Evolutionary conservation across 129 eudicot genomes (phyloP).

Genomic region (Artemisia tridentata): DNA sequence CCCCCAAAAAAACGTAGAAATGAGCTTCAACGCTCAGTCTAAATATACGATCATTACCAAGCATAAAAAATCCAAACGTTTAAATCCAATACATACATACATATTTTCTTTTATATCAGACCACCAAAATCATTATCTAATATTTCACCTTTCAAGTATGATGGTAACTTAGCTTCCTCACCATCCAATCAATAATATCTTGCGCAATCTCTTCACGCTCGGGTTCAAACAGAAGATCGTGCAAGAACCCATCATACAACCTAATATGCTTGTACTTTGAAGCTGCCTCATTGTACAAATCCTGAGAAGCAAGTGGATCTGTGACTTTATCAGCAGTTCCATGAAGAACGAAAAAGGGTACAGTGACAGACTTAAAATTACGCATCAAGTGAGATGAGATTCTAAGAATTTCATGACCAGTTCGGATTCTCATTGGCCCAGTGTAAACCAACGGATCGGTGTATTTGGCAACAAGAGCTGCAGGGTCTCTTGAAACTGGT

Average conservation of each 20-base stretch:
- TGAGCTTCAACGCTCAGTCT: background rate
- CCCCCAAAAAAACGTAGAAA: background rate
- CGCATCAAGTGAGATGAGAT: constrained; percentile 75
- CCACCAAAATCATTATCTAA: constrained; percentile 24
- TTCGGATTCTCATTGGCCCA: constrained; percentile 92
- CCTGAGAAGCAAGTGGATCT: constrained; percentile 94
- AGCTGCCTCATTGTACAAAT: constrained; percentile 73
- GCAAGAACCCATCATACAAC: constrained; percentile 88
- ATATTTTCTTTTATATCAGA: constrained; percentile 12
- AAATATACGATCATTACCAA: constrained; percentile 8
- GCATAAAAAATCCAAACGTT: constrained; percentile 3
- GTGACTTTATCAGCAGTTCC: constrained; percentile 95
- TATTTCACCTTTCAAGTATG: constrained; percentile 27
- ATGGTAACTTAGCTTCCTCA: constrained; percentile 41
- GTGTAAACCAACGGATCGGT: constrained; percentile 95
- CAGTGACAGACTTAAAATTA: constrained; percentile 67
- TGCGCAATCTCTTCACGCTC: constrained; percentile 88
- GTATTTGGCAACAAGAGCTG: constrained; percentile 88
- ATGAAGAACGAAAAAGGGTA: constrained; percentile 93
- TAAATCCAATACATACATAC: constrained; percentile 9
- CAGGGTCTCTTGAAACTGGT: constrained; percentile 92
- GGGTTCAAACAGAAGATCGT: constrained; percentile 91
- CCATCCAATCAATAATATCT: constrained; percentile 97
- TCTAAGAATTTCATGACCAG: constrained; percentile 91
- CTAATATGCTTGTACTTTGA: constrained; percentile 85